Evolutionary conservation across 257 asterid genomes (phyloP).

Genomic region (Solanum appendiculatum): DNA sequence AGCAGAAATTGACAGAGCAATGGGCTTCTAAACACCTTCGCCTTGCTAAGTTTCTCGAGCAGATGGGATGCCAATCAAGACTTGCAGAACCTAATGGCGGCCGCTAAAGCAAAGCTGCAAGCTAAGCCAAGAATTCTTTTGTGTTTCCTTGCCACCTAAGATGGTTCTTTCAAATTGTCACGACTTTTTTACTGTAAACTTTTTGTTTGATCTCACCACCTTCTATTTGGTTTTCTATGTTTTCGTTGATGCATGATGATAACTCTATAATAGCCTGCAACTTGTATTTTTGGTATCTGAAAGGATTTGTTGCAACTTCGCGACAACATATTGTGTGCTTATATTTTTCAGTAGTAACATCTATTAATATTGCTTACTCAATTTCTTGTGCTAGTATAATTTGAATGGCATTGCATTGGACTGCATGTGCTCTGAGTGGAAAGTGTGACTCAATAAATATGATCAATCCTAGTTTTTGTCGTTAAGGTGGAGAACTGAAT

Average conservation of each 20-base stretch:
- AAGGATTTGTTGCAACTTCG: background rate
- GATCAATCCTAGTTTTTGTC: background rate
- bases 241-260: background rate
- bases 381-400: background rate
- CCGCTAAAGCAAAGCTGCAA: background rate
- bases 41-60: slow-evolving; percentile 59
- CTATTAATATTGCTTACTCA: background rate
- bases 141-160: background rate
- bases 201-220: background rate
- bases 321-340: background rate
- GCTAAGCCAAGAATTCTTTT: background rate
- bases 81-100: slow-evolving; percentile 25
- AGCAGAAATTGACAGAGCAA: slow-evolving; percentile 84
- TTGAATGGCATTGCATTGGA: background rate
- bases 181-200: background rate
- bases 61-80: slow-evolving; percentile 45
- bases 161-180: background rate
- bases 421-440: background rate
- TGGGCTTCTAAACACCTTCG: slow-evolving; percentile 78
- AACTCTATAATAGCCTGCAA: background rate
- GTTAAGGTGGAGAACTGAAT: background rate
- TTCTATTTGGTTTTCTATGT: background rate
- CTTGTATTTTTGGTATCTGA: background rate
- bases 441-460: background rate
- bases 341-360: background rate